phyloP scores from a whole-genome alignment of 2,329 filamentous ascomycete species.

The Talaromyces atroroseus region DNA sequence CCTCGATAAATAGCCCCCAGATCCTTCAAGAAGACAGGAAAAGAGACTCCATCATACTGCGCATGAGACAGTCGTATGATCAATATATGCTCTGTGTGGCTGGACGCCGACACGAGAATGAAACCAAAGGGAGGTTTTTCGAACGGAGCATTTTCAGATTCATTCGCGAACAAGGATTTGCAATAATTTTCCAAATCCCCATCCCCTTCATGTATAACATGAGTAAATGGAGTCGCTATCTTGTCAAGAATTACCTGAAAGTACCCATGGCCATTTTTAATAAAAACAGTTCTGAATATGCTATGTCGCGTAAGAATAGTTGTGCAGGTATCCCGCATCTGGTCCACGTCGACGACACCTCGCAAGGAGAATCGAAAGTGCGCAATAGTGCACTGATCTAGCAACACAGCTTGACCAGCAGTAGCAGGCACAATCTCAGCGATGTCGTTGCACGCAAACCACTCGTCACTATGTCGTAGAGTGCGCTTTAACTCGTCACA shows the following conservation, averaged over 20 bases:
- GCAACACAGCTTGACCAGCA: background rate
- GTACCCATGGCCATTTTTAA: background rate
- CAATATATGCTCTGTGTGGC: background rate
- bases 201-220: background rate
- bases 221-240: background rate
- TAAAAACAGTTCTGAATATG: background rate
- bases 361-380: background rate
- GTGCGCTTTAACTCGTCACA: background rate
- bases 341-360: background rate
- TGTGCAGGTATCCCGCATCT: background rate
- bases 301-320: background rate
- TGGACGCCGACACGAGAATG: background rate
- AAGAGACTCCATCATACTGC: slow-evolving; percentile 59
- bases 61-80: slow-evolving; percentile 58
- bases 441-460: background rate
- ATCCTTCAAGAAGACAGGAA: slow-evolving; percentile 51
- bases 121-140: background rate
- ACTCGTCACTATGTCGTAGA: background rate
- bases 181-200: background rate
- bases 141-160: background rate
- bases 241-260: background rate
- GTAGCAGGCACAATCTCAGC: background rate
- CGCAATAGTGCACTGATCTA: background rate
- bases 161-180: background rate
- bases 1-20: slow-evolving; percentile 45